Conservation (phyloP, 129 eudicot species). For the Kitagawia praeruptora region DNA sequence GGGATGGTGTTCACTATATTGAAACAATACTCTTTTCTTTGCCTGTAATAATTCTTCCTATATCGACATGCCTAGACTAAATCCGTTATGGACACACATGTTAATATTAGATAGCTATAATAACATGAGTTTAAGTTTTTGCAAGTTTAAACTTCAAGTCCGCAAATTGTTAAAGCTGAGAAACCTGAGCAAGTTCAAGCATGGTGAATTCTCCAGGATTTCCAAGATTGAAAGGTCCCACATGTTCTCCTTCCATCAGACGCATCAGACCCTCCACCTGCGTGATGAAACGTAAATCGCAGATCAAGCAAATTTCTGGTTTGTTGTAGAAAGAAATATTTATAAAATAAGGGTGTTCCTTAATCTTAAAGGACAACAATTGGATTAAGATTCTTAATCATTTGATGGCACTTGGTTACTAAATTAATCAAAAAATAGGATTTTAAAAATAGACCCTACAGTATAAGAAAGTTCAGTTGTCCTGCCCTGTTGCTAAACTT, state of each 20-base stretch:
- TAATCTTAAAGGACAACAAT: too few relatives aligned
- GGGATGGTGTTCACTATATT: too few relatives aligned
- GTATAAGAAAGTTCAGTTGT: neutral
- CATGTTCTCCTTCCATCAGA: conserved; percentile 97
- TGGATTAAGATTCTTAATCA: too few relatives aligned
- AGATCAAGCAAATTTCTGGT: neutral
- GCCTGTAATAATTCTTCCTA: too few relatives aligned
- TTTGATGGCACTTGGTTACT: too few relatives aligned
- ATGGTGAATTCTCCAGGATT: conserved; percentile 98
- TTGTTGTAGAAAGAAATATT: too few relatives aligned
- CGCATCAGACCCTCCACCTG: conserved; percentile 96
- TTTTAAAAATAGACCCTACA: too few relatives aligned
- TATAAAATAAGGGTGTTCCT: neutral
- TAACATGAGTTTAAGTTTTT: neutral
- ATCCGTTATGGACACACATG: neutral
- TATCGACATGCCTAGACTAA: neutral
- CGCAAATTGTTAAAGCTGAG: neutral
- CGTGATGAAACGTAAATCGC: conserved; percentile 1
- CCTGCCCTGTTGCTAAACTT: neutral
- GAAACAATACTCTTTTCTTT: neutral
- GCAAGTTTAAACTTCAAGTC: too few relatives aligned
- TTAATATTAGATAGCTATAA: neutral
- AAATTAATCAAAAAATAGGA: too few relatives aligned
- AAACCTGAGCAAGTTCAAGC: conserved; percentile 98
- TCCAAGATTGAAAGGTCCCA: conserved; percentile 94